Evolutionary conservation across 805 yeast species (phyloP).

Genomic region (Kazachstania taianensis): DNA sequence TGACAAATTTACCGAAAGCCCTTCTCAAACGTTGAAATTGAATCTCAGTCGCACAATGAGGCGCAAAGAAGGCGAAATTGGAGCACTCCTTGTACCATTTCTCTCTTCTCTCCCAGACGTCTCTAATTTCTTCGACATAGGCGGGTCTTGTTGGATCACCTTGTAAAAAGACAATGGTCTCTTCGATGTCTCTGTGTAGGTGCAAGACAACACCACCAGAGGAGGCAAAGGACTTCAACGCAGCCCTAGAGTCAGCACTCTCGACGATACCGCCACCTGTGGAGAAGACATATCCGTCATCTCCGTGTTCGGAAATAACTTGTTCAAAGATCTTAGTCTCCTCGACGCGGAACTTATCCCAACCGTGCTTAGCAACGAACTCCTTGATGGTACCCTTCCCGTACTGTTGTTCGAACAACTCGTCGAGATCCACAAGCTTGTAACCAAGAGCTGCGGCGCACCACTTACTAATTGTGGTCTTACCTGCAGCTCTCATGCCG

Average conservation of each 20-base stretch:
- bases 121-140: constrained; percentile 63
- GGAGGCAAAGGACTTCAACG: constrained; percentile 44
- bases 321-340: constrained; percentile 53
- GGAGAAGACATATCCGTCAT: constrained; percentile 59
- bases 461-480: constrained; percentile 76
- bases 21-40: constrained; percentile 49
- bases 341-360: constrained; percentile 74
- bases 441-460: constrained; percentile 61
- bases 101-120: constrained; percentile 80
- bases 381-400: constrained; percentile 42
- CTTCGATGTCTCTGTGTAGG: constrained; percentile 76
- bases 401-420: constrained; percentile 47
- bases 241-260: constrained; percentile 50
- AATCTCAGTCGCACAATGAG: constrained; percentile 48
- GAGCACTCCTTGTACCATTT: constrained; percentile 72
- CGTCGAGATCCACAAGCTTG: constrained; percentile 66
- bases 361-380: constrained; percentile 55
- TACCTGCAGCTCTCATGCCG: constrained; percentile 99
- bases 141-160: constrained; percentile 84
- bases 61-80: constrained; percentile 65
- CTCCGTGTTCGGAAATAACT: constrained; percentile 29
- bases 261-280: constrained; percentile 98
- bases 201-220: constrained; percentile 78
- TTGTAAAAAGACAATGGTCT: constrained; percentile 65
- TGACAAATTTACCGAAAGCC: constrained; percentile 49